Evolutionary conservation across 208 protist species (phyloP).

Genomic region (Leptomonas seymouri): DNA sequence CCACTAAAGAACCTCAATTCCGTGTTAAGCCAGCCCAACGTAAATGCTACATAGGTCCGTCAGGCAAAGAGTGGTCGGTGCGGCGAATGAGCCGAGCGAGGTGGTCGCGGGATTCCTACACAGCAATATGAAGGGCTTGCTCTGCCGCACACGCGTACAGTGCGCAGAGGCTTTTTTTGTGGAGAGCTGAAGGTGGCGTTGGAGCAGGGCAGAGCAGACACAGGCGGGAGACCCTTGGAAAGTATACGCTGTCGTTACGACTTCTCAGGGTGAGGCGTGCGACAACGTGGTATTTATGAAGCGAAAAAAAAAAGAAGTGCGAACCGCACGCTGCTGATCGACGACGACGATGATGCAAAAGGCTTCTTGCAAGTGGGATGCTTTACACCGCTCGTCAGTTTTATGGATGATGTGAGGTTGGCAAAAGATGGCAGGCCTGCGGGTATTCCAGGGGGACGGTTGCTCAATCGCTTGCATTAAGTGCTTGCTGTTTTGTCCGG

Average conservation of each 20-base stretch:
- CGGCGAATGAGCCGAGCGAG: slow-evolving; percentile 60
- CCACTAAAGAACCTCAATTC: slow-evolving; percentile 53
- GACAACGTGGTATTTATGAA: slow-evolving; percentile 2
- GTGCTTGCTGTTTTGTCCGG: too few relatives aligned
- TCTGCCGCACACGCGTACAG: slow-evolving; percentile 56
- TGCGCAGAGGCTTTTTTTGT: slow-evolving; percentile 78
- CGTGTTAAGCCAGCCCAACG: slow-evolving; percentile 25
- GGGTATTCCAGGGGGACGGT: too few relatives aligned
- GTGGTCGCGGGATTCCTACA: slow-evolving; percentile 67
- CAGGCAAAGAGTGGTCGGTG: too few relatives aligned
- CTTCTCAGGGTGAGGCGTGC: slow-evolving; percentile 40
- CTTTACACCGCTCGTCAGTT: too few relatives aligned
- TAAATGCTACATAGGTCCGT: slow-evolving; percentile 22
- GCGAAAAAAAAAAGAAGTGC: too few relatives aligned
- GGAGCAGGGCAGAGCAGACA: slow-evolving; percentile 41
- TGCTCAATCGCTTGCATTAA: too few relatives aligned
- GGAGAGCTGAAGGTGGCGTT: slow-evolving; percentile 49
- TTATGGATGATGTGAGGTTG: too few relatives aligned
- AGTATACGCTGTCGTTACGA: slow-evolving; percentile 23
- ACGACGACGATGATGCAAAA: too few relatives aligned
- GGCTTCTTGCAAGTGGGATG: too few relatives aligned
- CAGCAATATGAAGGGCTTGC: slow-evolving; percentile 53
- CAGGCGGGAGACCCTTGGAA: too few relatives aligned
- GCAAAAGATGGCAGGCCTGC: too few relatives aligned
- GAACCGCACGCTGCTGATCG: too few relatives aligned